Percentiles rank a stretch among this genome's conserved stretches.
phyloP scores from a whole-genome alignment of 2,329 filamentous ascomycete genomes.

The Podosphaera xanthii region DNA sequence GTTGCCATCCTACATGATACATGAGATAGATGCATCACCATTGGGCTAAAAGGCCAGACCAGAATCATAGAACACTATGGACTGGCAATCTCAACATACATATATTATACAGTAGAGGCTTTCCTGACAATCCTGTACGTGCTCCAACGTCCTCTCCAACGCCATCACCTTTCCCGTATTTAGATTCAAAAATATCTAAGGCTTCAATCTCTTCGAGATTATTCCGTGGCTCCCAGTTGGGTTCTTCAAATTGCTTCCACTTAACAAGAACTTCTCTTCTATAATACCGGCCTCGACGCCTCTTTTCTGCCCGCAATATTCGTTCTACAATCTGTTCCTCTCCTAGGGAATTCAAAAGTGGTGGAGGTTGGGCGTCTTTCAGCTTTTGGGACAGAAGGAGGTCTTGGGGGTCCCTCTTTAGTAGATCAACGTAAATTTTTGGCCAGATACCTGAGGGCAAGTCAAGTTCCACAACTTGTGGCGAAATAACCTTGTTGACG shows the following conservation, averaged over 20 bases:
- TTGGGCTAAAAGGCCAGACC: no score
- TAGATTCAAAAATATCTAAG: not conserved
- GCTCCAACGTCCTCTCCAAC: not conserved
- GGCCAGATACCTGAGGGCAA: not conserved
- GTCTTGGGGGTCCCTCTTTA: not conserved
- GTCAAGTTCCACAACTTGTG: not conserved
- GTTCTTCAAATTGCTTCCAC: not conserved
- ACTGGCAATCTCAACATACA: no score
- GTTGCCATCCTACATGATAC: no score
- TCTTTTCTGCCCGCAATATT: not conserved
- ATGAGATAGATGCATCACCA: no score
- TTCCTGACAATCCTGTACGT: not conserved
- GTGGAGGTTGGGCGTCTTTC: not conserved
- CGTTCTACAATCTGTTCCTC: no score
- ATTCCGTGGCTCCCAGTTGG: not conserved
- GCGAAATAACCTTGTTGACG: not conserved
- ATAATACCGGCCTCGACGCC: not conserved
- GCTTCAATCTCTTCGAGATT: not conserved
- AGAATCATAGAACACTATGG: no score
- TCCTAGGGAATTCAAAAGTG: no score
- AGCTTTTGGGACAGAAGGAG: not conserved
- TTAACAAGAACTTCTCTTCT: not conserved
- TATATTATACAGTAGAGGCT: no score
- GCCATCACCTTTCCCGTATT: not conserved
- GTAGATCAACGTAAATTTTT: no score